Conservation (phyloP, 2,329 filamentous ascomycete species). For the Ilyonectria destructans region DNA sequence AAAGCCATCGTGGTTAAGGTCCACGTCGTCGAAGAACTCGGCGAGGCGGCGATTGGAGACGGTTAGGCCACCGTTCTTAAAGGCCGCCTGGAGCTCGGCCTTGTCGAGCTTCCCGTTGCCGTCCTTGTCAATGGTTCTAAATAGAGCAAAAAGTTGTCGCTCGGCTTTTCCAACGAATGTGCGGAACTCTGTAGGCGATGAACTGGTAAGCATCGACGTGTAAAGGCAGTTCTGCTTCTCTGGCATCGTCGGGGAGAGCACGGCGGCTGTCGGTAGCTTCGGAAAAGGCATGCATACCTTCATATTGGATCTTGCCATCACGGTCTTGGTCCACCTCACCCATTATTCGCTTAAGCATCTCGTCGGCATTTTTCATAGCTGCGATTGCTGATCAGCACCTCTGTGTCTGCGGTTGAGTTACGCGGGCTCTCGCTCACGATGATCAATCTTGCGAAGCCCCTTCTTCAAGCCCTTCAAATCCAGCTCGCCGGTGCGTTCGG, state of each 20-base stretch:
- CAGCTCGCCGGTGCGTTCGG: conserved; percentile 82
- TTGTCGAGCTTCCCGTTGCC: conserved; percentile 90
- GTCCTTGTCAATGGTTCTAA: conserved; percentile 89
- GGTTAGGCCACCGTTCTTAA: conserved; percentile 82
- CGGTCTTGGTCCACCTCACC: conserved; percentile 87
- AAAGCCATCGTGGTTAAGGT: conserved; percentile 88
- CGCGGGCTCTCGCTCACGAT: conserved; percentile 73
- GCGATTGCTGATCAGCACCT: conserved; percentile 47
- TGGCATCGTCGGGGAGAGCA: conserved; percentile 35
- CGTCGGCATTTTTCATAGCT: conserved; percentile 91
- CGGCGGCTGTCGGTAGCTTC: conserved; percentile 30
- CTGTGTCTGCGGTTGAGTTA: conserved; percentile 18
- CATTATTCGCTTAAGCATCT: conserved; percentile 86
- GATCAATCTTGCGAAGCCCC: conserved; percentile 90
- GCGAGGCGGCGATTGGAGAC: conserved; percentile 85
- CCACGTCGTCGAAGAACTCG: conserved; percentile 91
- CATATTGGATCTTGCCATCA: conserved; percentile 92
- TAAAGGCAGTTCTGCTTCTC: conserved; percentile 26
- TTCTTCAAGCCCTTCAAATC: conserved; percentile 89
- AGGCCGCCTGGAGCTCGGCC: conserved; percentile 85
- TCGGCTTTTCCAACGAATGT: conserved; percentile 91
- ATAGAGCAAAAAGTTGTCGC: conserved; percentile 84
- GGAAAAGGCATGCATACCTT: conserved; percentile 72
- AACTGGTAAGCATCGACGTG: conserved; percentile 41
- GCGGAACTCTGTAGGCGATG: conserved; percentile 80